A percentile compares a stretch with the other conserved stretches of the same genome.
phyloP scores from a whole-genome alignment of 352 stramenopile genomes.

The Pythium periplocum region DNA sequence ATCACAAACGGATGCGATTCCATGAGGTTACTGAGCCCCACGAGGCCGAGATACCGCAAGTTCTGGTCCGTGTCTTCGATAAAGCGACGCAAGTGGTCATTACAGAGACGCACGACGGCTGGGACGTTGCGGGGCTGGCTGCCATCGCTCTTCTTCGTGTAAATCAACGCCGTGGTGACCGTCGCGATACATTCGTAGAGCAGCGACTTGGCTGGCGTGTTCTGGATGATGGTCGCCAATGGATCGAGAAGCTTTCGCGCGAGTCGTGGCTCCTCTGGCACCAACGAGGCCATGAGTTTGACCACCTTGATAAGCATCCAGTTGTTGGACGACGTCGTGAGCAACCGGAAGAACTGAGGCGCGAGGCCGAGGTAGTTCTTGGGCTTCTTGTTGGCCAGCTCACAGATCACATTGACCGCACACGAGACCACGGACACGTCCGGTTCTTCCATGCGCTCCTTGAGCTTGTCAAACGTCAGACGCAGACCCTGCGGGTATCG shows the following conservation, averaged over 20 bases:
- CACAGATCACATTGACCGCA: constrained; percentile 99
- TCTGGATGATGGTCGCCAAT: constrained; percentile 95
- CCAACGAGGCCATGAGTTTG: constrained; percentile 96
- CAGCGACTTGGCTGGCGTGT: constrained; percentile 97
- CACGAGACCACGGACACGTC: constrained; percentile 96
- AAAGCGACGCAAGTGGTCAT: constrained; percentile 94
- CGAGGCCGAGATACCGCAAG: constrained; percentile 97
- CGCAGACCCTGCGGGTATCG: constrained; percentile 97
- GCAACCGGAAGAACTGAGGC: constrained; percentile 97
- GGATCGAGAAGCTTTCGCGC: constrained; percentile 98
- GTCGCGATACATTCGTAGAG: constrained; percentile 98
- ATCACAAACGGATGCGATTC: constrained; percentile 94
- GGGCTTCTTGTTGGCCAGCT: constrained; percentile 98
- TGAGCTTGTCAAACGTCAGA: constrained; percentile 97
- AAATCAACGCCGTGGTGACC: constrained; percentile 95
- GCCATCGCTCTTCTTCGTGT: constrained; percentile 95
- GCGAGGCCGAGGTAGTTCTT: constrained; percentile 98
- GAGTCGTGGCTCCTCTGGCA: constrained; percentile 96
- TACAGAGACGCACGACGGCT: constrained; percentile 93
- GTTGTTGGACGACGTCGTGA: constrained; percentile 98
- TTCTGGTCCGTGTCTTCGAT: constrained; percentile 99
- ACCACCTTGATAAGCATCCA: constrained; percentile 99
- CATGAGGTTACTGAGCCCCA: constrained; percentile 97
- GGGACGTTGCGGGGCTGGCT: constrained; percentile 91
- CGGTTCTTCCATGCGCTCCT: constrained; percentile 94